Conservation (phyloP, 257 asterid species). For the Solanum etuberosum region DNA sequence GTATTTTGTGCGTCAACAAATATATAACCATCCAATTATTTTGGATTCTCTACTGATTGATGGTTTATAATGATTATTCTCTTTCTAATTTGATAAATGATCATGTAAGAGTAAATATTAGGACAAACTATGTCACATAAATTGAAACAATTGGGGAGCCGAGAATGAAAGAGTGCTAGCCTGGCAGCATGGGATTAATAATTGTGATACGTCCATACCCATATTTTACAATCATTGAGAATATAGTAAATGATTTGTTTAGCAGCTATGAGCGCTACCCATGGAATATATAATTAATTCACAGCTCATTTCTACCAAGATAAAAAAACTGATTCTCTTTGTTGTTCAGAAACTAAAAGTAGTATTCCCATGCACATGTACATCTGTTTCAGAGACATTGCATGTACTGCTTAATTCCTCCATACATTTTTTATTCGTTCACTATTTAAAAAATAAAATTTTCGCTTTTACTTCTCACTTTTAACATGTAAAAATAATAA, state of each 20-base stretch:
- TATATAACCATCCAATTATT: neutral
- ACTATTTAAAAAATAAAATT: no score
- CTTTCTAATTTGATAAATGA: neutral
- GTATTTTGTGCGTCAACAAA: neutral
- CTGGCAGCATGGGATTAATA: neutral
- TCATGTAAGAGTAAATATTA: neutral
- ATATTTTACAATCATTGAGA: neutral
- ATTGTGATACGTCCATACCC: neutral
- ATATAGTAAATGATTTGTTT: neutral
- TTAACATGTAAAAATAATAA: no score
- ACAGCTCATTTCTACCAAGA: neutral
- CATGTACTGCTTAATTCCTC: neutral
- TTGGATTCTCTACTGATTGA: neutral
- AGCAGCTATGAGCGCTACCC: neutral
- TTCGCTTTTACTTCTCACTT: neutral
- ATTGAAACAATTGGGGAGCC: neutral
- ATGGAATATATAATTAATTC: neutral
- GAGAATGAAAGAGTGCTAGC: neutral
- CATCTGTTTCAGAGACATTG: neutral
- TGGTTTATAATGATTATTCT: no score
- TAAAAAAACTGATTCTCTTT: neutral
- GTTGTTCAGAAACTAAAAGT: neutral
- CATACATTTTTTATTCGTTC: neutral
- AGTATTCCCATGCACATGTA: neutral
- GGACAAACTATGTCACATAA: rapidly evolving